Base-by-base conservation (phyloP, 2,329 filamentous ascomycete species). In the Fusarium newnesense region DNA sequence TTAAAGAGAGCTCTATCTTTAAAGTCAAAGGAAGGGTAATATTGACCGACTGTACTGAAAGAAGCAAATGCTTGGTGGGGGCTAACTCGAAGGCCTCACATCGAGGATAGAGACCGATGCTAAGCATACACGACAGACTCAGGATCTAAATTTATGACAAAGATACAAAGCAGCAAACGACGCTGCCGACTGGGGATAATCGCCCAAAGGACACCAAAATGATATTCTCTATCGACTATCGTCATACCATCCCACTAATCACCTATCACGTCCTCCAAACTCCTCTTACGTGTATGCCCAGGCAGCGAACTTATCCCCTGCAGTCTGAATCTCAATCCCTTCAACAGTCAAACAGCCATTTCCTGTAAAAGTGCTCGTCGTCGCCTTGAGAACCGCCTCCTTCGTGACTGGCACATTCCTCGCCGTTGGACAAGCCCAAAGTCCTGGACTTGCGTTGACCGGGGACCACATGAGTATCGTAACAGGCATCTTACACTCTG, bases 261-360 rank as follows among this genome's bases (percentile, higher is more conserved):
- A 19, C 30, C n/a, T 26, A 19, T 3, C n/a, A 39, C 5, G 43
- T 12, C 26, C 21, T 6, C 19, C 4, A 26, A 26, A 8, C 12
- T 24, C 21, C 21, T 7, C 13, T 11, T 65, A 84, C n/a, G 75
- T 76, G 61, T 85, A 85, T 60, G 84, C 79, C 81, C 81, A 85
- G 32, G 80, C 80, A 7, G 83, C 84, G 66, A 78, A 72, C 4
- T 77, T 36, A 21, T 74, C 73, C 3, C 72, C 73, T 2, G 73
- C 76, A 21, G 69, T 58, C 13, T 76, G 74, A 16, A 83, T 75
- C 26, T 76, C 65, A 36, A 85, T 63, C 0, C 81, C 83, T 9
- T 79, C 72, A 5, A 84, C 70, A 9, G 73, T 60, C 7, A 81
- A 56, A 32, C 84, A 86, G 5, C 80, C 77, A 19, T 58, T 61